Evolutionary conservation across 2,329 filamentous ascomycete genomes (phyloP).

Genomic region (Aspergillus sp.): DNA sequence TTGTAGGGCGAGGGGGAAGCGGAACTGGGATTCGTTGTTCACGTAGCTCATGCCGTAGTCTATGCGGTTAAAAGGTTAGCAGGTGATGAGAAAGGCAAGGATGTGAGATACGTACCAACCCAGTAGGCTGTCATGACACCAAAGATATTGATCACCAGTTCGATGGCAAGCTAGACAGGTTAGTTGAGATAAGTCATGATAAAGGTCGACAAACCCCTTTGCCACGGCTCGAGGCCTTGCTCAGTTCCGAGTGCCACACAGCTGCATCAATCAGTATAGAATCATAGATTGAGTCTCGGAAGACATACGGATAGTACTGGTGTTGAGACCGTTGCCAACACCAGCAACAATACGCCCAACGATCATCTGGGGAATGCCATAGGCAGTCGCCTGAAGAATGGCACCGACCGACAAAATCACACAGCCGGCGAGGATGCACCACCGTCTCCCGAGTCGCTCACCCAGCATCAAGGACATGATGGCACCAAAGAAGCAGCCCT

Average conservation of each 20-base stretch:
- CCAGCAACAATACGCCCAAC: constrained; percentile 56
- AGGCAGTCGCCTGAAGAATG: constrained; percentile 33
- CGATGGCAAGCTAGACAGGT: constrained; percentile 31
- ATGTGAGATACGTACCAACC: constrained; percentile 31
- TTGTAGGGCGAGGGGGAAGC: constrained; percentile 40
- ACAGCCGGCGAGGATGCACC: constrained; percentile 51
- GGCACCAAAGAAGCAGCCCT: constrained; percentile 63
- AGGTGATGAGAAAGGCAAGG: too few relatives aligned
- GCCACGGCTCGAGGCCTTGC: constrained; percentile 33
- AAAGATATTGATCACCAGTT: constrained; percentile 35
- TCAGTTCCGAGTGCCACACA: constrained; percentile 37
- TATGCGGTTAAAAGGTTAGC: constrained; percentile 1
- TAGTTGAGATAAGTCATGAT: constrained; percentile 6
- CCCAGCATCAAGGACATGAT: constrained; percentile 48
- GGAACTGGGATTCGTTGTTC: constrained; percentile 34
- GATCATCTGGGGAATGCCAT: constrained; percentile 37
- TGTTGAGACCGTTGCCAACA: constrained; percentile 52
- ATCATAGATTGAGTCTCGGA: neutral
- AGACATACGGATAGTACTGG: constrained; percentile 42
- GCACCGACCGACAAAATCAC: constrained; percentile 36
- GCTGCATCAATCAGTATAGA: constrained; percentile 21
- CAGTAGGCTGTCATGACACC: constrained; percentile 40
- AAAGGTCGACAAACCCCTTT: constrained; percentile 30
- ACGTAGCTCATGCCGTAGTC: constrained; percentile 37
- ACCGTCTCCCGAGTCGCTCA: constrained; percentile 54